These are phyloP conservation scores for Metarhizium humberi DNA, from an alignment of 2,329 filamentous ascomycete species.

Conservation along the genomic window DNA sequence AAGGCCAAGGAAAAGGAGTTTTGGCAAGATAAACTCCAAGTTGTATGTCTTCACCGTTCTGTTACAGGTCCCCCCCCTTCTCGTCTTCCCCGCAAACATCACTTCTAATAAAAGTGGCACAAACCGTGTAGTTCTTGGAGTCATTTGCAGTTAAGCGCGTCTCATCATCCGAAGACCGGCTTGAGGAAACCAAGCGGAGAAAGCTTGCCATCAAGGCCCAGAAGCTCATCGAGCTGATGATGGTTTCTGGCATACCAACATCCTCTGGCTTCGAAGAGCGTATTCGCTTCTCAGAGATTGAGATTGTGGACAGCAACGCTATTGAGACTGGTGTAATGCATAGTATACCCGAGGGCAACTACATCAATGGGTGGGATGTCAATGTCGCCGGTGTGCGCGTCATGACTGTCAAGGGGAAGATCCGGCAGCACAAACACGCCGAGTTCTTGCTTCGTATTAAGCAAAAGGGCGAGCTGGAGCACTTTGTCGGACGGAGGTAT, in stretches of 20 bases:
- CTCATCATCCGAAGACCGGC: conserved; percentile 87
- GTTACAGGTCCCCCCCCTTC: not conserved
- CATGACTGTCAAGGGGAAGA: conserved; percentile 71
- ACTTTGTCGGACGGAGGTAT: conserved; percentile 77
- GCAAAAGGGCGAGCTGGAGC: conserved; percentile 62
- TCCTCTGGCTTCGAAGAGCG: conserved; percentile 96
- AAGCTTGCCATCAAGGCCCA: conserved; percentile 90
- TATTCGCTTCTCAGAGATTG: conserved; percentile 92
- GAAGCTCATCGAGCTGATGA: conserved; percentile 97
- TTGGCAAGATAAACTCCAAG: conserved; percentile 96
- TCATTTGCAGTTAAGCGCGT: conserved; percentile 97
- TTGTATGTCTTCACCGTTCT: conserved; percentile 46
- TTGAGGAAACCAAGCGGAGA: conserved; percentile 90
- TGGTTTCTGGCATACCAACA: conserved; percentile 94
- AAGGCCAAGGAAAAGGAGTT: conserved; percentile 98
- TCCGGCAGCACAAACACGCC: conserved; percentile 85
- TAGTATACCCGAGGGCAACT: conserved; percentile 82
- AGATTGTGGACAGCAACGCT: conserved; percentile 87
- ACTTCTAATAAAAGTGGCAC: not conserved
- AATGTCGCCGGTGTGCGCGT: conserved; percentile 87
- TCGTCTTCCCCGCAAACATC: not conserved
- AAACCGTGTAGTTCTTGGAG: conserved; percentile 65
- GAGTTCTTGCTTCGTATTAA: conserved; percentile 88
- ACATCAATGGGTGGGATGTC: conserved; percentile 92
- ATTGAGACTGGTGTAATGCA: conserved; percentile 84